A percentile compares a stretch with the other conserved stretches of the same genome.
phyloP scores from a whole-genome alignment of 352 stramenopile genomes.

The Ophiocytium majus region DNA sequence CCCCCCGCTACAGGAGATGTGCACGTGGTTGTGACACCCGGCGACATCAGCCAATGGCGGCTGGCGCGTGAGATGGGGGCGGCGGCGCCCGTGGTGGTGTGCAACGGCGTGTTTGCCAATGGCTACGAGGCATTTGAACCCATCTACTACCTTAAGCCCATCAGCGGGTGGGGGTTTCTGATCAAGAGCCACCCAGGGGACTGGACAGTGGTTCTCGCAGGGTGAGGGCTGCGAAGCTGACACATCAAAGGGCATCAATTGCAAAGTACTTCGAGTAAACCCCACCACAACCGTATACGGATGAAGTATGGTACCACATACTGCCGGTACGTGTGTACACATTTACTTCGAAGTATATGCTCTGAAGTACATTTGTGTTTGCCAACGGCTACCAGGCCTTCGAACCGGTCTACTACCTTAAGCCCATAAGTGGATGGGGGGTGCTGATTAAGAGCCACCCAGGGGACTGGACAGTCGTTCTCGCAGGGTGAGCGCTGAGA shows the following conservation, averaged over 20 bases:
- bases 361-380: not conserved
- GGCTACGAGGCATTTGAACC: slow-evolving; percentile 47
- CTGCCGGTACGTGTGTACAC: not conserved
- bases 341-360: not conserved
- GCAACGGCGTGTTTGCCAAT: slow-evolving; percentile 53
- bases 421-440: slow-evolving; percentile 51
- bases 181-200: slow-evolving; percentile 32
- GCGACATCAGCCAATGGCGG: slow-evolving; percentile 45
- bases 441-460: slow-evolving; percentile 41
- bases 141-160: slow-evolving; percentile 55
- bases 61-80: slow-evolving; percentile 42
- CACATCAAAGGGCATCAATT: not conserved
- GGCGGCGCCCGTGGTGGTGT: slow-evolving; percentile 39
- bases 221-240: slow-evolving; percentile 25
- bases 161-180: slow-evolving; percentile 46
- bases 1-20: slow-evolving; percentile 25
- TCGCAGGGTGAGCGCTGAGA: slow-evolving; percentile 34
- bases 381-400: not conserved
- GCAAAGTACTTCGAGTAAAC: not conserved
- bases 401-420: slow-evolving; percentile 49
- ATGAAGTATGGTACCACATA: not conserved
- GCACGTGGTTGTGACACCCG: slow-evolving; percentile 42
- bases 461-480: slow-evolving; percentile 34
- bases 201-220: slow-evolving; percentile 40
- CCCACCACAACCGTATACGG: not conserved